Percentiles rank a stretch among this genome's conserved stretches.
Conservation (phyloP, 2,329 filamentous ascomycete genomes). For the Ophiosphaerella herpotricha region DNA sequence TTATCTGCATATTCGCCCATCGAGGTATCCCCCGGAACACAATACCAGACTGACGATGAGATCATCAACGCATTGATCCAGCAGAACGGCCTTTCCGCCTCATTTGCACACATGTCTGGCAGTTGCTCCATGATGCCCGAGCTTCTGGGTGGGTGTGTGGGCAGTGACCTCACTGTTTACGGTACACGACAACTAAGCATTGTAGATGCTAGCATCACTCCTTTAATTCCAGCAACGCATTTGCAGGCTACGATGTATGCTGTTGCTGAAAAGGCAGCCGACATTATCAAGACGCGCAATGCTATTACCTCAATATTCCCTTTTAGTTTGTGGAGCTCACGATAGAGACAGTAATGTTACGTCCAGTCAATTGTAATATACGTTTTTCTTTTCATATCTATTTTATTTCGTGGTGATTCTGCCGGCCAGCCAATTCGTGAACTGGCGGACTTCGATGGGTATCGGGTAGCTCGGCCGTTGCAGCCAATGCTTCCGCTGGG, state of each 20-base stretch:
- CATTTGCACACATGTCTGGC: constrained; percentile 34
- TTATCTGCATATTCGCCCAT: constrained; percentile 39
- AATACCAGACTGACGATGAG: constrained; percentile 32
- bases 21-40: constrained; percentile 33
- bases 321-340: neutral
- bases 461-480: no score
- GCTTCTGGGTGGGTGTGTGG: constrained; percentile 32
- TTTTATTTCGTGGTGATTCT: no score
- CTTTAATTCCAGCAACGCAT: constrained; percentile 35
- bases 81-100: constrained; percentile 18
- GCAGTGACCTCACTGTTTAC: constrained; percentile 28
- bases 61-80: constrained; percentile 21
- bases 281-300: constrained; percentile 33
- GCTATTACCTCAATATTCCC: neutral
- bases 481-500: no score
- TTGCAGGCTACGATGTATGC: constrained; percentile 39
- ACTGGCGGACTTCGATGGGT: no score
- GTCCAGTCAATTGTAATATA: neutral
- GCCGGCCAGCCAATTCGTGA: no score
- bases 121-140: constrained; percentile 37
- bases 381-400: neutral
- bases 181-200: constrained; percentile 32
- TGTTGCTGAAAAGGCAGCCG: constrained; percentile 38
- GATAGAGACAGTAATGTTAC: neutral
- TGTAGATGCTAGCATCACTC: constrained; percentile 38